Conservation (phyloP, 371 early-diverging fungal species). For the Encephalitozoon cuniculi region DNA sequence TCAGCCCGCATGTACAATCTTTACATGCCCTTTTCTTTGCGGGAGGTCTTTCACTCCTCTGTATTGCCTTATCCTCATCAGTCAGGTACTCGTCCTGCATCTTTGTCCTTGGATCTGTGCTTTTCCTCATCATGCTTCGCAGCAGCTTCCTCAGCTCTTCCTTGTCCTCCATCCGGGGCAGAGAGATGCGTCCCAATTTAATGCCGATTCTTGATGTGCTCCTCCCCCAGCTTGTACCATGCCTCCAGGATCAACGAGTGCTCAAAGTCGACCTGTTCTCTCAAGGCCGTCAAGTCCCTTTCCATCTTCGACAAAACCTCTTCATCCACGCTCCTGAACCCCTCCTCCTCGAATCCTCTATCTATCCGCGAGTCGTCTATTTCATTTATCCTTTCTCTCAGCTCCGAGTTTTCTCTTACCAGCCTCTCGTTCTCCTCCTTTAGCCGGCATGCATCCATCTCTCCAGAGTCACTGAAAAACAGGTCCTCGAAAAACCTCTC, state of each 20-base stretch:
- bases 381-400: slow-evolving; percentile 3
- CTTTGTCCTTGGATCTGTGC: background rate
- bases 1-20: slow-evolving; percentile 55
- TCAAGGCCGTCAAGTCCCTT: background rate
- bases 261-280: background rate
- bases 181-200: background rate
- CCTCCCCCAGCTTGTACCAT: slow-evolving; percentile 12
- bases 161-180: slow-evolving; percentile 5
- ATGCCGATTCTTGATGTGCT: background rate
- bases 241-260: slow-evolving; percentile 1
- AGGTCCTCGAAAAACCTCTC: slow-evolving; percentile 10
- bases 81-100: background rate
- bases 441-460: background rate
- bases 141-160: background rate
- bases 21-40: slow-evolving; percentile 40
- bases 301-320: slow-evolving; percentile 9
- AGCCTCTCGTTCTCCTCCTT: background rate
- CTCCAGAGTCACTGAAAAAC: background rate
- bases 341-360: background rate
- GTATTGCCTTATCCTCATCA: background rate
- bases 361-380: background rate
- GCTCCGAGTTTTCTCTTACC: background rate
- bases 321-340: background rate
- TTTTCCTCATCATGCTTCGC: background rate
- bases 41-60: background rate